Base-by-base conservation (phyloP, 2,329 filamentous ascomycete species). In the Neoarthrinium moseri region DNA sequence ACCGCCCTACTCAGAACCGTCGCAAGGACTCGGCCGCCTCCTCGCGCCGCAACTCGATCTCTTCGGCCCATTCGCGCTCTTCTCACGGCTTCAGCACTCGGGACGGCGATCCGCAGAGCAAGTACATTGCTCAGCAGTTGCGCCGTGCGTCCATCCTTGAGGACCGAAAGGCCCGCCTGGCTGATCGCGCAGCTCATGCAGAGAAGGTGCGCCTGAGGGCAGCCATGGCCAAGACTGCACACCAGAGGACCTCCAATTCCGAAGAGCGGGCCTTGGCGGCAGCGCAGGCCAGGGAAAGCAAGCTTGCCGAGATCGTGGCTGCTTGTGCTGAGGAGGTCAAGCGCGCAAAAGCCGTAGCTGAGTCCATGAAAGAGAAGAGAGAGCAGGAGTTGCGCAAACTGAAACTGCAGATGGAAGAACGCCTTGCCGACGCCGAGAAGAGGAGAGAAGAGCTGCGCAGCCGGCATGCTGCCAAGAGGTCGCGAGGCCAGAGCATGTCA, bases 291-390 rank as follows among this genome's bases (percentile, higher is more conserved):
- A 79, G 89, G 47, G 87, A 92, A 69, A 86, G 86, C 56, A 89
- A 91, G 56, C 69, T 94, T 15, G 88, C 87, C 7, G 88, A 91
- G 63, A 91, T 92, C 34, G 87, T 89, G 4, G 86, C 88, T 39
- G 78, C 82, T 49, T 92, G 89, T 60, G 89, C 89, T 17, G 88
- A 91, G 64, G 89, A 94, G 62, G 89, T 94, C 13, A 84, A 87
- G 61, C 79, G 87, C 52, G 88, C 88, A 43, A 92, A 92, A 72
- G 85, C 87, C 41, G 77, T 91, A n/a, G 88, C 88, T 12, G 87
- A 90, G 63, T 84, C 80, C 47, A 90, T 88, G 72, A 91, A 89
- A 66, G 86, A 89, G 68, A 86, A 86, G 63, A 83, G 89, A 52
- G 85, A 90, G 60, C 83, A 84, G 46, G 86, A 91, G 52, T 78